Evolutionary conservation across 805 yeast genomes (phyloP).

Genomic region (Komagataella phaffii): DNA sequence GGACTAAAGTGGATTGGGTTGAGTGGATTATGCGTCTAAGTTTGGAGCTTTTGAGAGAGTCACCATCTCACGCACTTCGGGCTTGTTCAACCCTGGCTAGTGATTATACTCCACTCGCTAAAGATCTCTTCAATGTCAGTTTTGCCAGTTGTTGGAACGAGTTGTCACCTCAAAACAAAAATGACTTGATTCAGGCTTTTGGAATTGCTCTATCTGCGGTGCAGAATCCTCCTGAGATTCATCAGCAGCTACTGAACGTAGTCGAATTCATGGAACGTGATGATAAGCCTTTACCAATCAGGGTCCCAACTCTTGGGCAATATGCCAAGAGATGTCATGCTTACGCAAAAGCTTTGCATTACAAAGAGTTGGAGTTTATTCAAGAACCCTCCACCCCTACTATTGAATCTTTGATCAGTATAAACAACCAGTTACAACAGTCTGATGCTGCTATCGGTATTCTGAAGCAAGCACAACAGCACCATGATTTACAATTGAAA

Average conservation of each 20-base stretch:
- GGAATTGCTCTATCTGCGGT: slow-evolving; percentile 83
- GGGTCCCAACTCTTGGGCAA: slow-evolving; percentile 79
- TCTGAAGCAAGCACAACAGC: slow-evolving; percentile 83
- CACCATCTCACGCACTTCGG: slow-evolving; percentile 87
- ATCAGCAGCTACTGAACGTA: slow-evolving; percentile 75
- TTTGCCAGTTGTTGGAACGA: slow-evolving; percentile 96
- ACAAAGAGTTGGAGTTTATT: slow-evolving; percentile 88
- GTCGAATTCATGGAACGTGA: slow-evolving; percentile 98
- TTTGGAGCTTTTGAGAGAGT: slow-evolving; percentile 76
- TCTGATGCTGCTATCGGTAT: slow-evolving; percentile 98
- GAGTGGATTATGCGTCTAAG: slow-evolving; percentile 90
- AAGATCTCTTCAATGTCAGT: slow-evolving; percentile 84
- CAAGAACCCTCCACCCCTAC: slow-evolving; percentile 88
- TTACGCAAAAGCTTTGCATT: slow-evolving; percentile 92
- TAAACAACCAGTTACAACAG: slow-evolving; percentile 90
- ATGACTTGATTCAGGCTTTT: slow-evolving; percentile 73
- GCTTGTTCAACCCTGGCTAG: slow-evolving; percentile 88
- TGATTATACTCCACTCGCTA: slow-evolving; percentile 77
- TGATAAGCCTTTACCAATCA: slow-evolving; percentile 84
- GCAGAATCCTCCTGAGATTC: slow-evolving; percentile 90
- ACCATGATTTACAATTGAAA: slow-evolving; percentile 79
- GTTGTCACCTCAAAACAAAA: slow-evolving; percentile 77
- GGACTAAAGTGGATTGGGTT: slow-evolving; percentile 94
- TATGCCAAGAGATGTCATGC: slow-evolving; percentile 95
- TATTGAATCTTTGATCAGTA: slow-evolving; percentile 81